Evolutionary conservation across 495 filamentous ascomycete genomes (phyloP), one percentile per base, ranked within the genome.

Genomic region (Cercophora scortea): DNA sequence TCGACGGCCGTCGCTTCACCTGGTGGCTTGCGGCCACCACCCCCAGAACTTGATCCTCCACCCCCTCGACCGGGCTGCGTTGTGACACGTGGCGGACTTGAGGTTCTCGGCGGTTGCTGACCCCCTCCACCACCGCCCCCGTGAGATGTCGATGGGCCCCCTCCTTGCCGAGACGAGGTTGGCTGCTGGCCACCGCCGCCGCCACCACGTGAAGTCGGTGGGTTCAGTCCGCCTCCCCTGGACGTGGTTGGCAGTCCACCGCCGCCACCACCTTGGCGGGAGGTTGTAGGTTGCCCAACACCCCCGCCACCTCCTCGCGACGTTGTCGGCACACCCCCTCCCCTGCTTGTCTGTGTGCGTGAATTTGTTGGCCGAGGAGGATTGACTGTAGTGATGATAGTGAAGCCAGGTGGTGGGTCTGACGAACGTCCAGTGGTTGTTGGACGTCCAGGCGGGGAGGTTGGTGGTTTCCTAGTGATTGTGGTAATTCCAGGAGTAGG

Each of bases 401-500:
- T 43, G 9, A 25, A 45, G 15, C 32, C 38, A 15, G 52, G 47
- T 9, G 45, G 36, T 18, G 32, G 8, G 8, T 17, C 44, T n/a
- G 45, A 42, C 38, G n/a, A n/a, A 8, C 46, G 32, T 3, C 41
- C 17, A 8, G 35, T 43, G 19, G 41, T 45, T 6, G 52, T 55
- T 33, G 46, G 38, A 4, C 17, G 36, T 15, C 32, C n/a, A n/a
- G 48, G 16, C 36, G 16, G 6, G 38, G 10, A 16, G 6, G 17
- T 42, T 17, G 38, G 18, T 9, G 34, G 36, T 6, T 9, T 11
- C 7, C 49, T 36, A 35, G 40, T 45, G 15, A 50, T 42, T 6
- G 56, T 58, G 6, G 56, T 58, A 10, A 57, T 57, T 25, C 49
- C 40, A 8, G 50, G 46, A 18, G 51, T 40, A 8, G 47, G 34